Conservation (phyloP, 148 eudicot species). For the Persicaria tinctoria region DNA sequence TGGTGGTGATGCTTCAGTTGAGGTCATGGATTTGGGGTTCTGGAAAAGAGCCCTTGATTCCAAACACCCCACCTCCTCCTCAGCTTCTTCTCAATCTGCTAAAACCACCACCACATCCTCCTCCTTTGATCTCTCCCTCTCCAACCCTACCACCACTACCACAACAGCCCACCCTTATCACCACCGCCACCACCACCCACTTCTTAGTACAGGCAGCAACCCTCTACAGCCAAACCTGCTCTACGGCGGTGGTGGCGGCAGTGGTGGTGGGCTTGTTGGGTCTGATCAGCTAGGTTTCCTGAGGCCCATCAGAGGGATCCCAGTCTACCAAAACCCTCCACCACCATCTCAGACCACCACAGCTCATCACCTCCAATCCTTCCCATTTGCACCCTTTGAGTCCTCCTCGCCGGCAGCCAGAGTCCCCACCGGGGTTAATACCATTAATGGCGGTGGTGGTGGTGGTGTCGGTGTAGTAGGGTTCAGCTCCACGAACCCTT, state of each 20-base stretch:
- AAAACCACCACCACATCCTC: not conserved
- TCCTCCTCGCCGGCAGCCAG: not conserved
- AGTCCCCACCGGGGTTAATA: no score
- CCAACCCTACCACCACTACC: constrained; percentile 9
- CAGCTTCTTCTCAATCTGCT: not conserved
- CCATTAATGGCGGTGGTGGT: not conserved
- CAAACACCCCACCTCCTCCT: not conserved
- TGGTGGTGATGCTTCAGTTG: not conserved
- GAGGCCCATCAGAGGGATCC: constrained; percentile 87
- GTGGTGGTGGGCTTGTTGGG: constrained; percentile 9
- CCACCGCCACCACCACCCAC: constrained; percentile 8
- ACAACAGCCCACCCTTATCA: not conserved
- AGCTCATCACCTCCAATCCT: constrained; percentile 16
- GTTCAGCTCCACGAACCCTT: not conserved
- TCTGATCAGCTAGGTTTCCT: constrained; percentile 37
- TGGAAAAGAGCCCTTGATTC: constrained; percentile 15
- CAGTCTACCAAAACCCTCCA: constrained; percentile 70
- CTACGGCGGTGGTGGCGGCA: constrained; percentile 4
- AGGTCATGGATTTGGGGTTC: constrained; percentile 11
- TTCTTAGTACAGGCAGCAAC: not conserved
- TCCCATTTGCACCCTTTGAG: constrained; percentile 36
- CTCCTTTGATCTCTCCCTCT: not conserved
- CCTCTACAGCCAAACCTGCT: constrained; percentile 1
- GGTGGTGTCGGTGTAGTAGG: constrained; percentile 10
- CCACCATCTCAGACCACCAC: not conserved